Percentiles rank a stretch among this genome's conserved stretches.
These are phyloP conservation scores for Dalbergia cultrata DNA, from an alignment of 306 rosid genomes.

Conservation along the genomic window DNA sequence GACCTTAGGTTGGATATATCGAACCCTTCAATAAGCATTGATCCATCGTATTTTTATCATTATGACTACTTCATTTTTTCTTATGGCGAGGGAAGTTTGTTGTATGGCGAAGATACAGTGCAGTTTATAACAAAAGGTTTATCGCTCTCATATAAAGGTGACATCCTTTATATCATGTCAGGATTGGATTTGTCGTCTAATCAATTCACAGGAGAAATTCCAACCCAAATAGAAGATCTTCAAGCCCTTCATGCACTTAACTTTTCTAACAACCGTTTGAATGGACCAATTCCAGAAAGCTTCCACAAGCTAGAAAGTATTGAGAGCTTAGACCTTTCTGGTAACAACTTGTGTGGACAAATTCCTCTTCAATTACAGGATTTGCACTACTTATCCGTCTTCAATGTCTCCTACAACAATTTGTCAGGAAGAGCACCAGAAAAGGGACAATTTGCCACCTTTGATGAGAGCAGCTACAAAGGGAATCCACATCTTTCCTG, in stretches of 20 bases:
- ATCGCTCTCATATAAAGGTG: neutral
- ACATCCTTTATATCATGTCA: neutral
- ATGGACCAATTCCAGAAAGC: constrained; percentile 18
- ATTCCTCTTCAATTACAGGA: constrained; percentile 27
- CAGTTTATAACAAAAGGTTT: neutral
- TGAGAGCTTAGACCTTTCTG: constrained; percentile 44
- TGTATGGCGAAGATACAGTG: neutral
- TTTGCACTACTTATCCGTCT: neutral
- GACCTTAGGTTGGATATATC: neutral
- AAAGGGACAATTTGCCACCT: constrained; percentile 13
- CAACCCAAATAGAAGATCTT: constrained; percentile 14
- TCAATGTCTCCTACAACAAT: constrained; percentile 45
- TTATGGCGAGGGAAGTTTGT: no score
- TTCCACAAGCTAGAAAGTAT: neutral
- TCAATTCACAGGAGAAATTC: constrained; percentile 34
- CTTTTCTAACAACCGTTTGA: constrained; percentile 44
- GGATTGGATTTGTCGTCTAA: constrained; percentile 44
- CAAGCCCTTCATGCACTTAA: constrained; percentile 13
- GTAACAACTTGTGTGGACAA: constrained; percentile 38
- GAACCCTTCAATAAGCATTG: no score
- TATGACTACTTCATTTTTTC: no score
- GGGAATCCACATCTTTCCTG: constrained; percentile 37
- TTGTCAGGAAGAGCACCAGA: constrained; percentile 15
- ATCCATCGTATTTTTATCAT: neutral
- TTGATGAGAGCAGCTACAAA: constrained; percentile 14